Evolutionary conservation across 352 stramenopile genomes (phyloP).

Genomic region (Phytopythium oedochilum): DNA sequence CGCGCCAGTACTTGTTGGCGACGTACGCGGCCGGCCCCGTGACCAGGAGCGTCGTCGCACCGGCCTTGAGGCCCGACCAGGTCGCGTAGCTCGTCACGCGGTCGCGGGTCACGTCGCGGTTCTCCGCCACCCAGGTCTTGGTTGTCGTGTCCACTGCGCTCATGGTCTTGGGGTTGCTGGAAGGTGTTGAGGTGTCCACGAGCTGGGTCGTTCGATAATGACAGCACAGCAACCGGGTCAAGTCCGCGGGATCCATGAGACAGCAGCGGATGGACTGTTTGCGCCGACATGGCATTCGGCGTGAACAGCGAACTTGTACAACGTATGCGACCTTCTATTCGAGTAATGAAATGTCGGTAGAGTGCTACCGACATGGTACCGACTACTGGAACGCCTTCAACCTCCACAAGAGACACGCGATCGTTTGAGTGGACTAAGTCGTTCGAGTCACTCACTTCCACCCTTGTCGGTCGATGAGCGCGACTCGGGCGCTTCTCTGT

Average conservation of each 20-base stretch:
- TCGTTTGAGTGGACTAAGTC: no score
- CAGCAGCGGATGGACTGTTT: neutral
- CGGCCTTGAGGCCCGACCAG: conserved; percentile 46
- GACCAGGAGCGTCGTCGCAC: conserved; percentile 23
- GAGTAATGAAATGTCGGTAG: no score
- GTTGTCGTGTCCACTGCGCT: conserved; percentile 8
- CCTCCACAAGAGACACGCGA: no score
- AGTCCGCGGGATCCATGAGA: no score
- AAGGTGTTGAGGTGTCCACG: neutral
- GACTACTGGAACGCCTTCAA: no score
- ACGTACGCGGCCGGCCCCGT: conserved; percentile 20
- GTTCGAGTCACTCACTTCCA: no score
- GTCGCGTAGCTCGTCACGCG: conserved; percentile 72
- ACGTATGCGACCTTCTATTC: no score
- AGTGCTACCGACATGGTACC: no score
- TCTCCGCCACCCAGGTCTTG: conserved; percentile 21
- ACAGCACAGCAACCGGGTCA: no score
- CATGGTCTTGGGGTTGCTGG: conserved; percentile 6
- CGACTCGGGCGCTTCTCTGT: no score
- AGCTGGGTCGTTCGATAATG: neutral
- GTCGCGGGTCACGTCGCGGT: conserved; percentile 53
- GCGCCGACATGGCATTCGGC: neutral
- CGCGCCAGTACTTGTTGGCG: conserved; percentile 41
- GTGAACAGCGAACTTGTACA: neutral
- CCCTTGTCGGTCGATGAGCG: no score